These are phyloP conservation scores for Rhynchosporium secalis DNA, from an alignment of 2,329 filamentous ascomycete genomes.

Conservation along the genomic window DNA sequence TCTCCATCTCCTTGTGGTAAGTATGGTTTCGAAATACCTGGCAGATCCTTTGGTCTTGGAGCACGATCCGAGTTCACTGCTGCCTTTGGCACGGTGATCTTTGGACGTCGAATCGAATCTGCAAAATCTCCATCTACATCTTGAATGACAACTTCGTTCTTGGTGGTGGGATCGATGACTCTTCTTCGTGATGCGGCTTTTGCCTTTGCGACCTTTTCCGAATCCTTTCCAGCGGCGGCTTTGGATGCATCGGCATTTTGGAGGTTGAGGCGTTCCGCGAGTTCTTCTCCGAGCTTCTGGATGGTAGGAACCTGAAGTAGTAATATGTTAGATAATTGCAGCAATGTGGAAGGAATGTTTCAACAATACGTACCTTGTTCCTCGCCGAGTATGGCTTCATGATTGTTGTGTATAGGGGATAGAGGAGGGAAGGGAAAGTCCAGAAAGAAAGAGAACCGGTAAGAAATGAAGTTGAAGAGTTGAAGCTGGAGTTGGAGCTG, in stretches of 20 bases:
- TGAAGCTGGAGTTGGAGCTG: background rate
- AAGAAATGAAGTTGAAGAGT: constrained; percentile 1
- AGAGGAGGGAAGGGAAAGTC: background rate
- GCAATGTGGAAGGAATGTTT: background rate
- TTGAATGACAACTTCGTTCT: constrained; percentile 30
- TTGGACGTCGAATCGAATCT: constrained; percentile 25
- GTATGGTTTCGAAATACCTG: constrained; percentile 12
- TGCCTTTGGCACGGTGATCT: constrained; percentile 28
- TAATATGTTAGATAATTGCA: background rate
- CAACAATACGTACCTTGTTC: constrained; percentile 24
- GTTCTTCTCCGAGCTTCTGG: constrained; percentile 29
- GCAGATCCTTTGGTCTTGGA: constrained; percentile 15
- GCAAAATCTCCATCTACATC: constrained; percentile 31
- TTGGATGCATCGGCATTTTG: constrained; percentile 29
- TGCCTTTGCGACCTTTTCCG: constrained; percentile 27
- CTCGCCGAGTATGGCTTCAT: constrained; percentile 27
- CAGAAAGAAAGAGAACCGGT: background rate
- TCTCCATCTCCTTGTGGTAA: constrained; percentile 25
- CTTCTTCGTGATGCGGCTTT: constrained; percentile 28
- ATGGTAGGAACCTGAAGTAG: constrained; percentile 28
- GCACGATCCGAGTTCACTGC: constrained; percentile 14
- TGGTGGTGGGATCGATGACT: constrained; percentile 29
- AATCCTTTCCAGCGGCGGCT: constrained; percentile 26
- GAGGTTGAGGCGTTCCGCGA: constrained; percentile 27
- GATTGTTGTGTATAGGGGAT: background rate